Percentiles rank a stretch among this genome's conserved stretches.
Evolutionary conservation across 805 yeast genomes (phyloP).

Genomic region (Candida dajiaensis): DNA sequence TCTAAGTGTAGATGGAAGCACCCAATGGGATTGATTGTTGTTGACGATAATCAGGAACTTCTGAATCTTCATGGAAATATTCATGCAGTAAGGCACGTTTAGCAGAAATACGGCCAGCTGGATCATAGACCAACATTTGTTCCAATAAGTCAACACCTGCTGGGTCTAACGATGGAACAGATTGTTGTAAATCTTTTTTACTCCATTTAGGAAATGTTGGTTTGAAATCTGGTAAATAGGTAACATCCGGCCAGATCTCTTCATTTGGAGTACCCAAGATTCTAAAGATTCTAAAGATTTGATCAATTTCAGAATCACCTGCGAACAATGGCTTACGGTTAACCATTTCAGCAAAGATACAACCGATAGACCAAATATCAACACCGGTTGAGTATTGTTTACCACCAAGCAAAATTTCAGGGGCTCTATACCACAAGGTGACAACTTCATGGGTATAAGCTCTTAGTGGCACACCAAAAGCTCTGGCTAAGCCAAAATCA

Average conservation of each 20-base stretch:
- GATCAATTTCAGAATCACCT: conserved; percentile 97
- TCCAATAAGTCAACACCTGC: conserved; percentile 82
- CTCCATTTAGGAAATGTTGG: conserved; percentile 90
- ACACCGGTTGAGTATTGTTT: conserved; percentile 97
- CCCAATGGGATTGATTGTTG: conserved; percentile 25
- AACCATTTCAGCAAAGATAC: conserved; percentile 97
- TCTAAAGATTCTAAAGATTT: conserved; percentile 88
- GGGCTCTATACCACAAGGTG: conserved; percentile 96
- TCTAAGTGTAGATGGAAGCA: conserved; percentile 22
- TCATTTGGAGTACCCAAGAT: conserved; percentile 92
- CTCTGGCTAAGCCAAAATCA: conserved; percentile 94
- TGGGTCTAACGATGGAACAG: conserved; percentile 73
- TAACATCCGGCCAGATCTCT: conserved; percentile 91
- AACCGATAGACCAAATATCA: conserved; percentile 98
- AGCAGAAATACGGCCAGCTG: conserved; percentile 89
- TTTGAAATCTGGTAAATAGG: conserved; percentile 86
- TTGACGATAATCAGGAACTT: conserved; percentile 23
- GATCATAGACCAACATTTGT: conserved; percentile 82
- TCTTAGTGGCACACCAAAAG: conserved; percentile 94
- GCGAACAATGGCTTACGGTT: conserved; percentile 93
- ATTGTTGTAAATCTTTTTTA: conserved; percentile 60
- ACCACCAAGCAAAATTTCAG: conserved; percentile 92
- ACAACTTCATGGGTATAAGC: conserved; percentile 98
- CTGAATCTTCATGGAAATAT: conserved; percentile 58
- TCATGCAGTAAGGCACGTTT: conserved; percentile 89